Evolutionary conservation across 2,329 filamentous ascomycete species (phyloP).

Genomic region (Colletotrichum sp.): DNA sequence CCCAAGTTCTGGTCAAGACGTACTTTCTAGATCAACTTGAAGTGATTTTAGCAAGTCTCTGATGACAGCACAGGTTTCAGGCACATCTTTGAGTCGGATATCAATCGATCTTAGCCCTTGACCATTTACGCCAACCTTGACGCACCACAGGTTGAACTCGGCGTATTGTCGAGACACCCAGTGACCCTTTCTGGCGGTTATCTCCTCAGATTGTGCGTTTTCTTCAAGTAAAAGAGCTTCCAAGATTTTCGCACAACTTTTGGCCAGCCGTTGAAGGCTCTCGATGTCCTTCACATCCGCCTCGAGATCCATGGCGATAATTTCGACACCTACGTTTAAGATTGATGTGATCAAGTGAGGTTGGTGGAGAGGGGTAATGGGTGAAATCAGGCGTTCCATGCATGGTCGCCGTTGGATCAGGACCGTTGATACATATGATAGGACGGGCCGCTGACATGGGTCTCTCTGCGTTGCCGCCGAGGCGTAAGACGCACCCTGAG

Average conservation of each 20-base stretch:
- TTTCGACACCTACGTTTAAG: too few relatives aligned
- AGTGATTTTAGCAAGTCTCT: background rate
- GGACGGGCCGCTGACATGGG: accelerated
- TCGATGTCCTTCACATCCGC: accelerated
- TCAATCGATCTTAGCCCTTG: background rate
- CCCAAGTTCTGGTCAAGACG: accelerated
- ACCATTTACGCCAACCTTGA: background rate
- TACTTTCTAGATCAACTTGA: background rate
- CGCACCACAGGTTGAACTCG: background rate
- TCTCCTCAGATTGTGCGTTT: background rate
- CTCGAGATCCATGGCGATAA: background rate
- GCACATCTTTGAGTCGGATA: background rate
- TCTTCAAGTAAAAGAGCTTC: background rate
- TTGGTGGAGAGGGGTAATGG: background rate
- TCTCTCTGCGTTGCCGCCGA: too few relatives aligned
- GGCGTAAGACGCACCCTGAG: too few relatives aligned
- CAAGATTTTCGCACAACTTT: accelerated
- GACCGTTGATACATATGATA: accelerated
- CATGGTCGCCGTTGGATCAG: accelerated
- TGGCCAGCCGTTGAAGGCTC: background rate
- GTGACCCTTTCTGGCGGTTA: accelerated
- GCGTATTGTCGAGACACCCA: background rate
- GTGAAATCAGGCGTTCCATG: accelerated
- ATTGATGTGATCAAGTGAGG: background rate
- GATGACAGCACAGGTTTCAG: background rate